Evolutionary conservation across 2,329 filamentous ascomycete species (phyloP), one percentile per base, ranked within the genome.

Genomic region (Aspergillus arachidicola): DNA sequence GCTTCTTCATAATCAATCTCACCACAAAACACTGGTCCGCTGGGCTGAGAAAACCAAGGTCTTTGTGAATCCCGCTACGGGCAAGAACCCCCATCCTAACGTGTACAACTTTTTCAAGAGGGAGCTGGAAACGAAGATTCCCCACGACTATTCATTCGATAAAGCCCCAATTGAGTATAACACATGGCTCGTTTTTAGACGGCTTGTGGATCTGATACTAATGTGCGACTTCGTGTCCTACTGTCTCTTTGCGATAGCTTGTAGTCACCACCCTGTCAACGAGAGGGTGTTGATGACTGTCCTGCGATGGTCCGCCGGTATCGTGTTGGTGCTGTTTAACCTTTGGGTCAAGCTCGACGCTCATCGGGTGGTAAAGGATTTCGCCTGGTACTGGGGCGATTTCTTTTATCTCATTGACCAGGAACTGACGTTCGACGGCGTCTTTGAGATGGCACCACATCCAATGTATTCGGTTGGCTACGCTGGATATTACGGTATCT

Each of bases 381-480:
- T 94, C 81, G 95, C 95, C 32, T 99, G 95, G 95, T 99, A 98
- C 80, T 99, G 95, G 95, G 95, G 95, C 65, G 95, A 99, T 79
- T 98, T 98, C 81, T 99, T 98, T 84, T 99, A 93, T 80, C 89
- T 99, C 74, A 92, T 99, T 77, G 95, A 99, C 79, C 94, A 98
- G 81, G 93, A 97, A 75, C 84, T 99, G 76, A 98, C 94, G 57
- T 99, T 99, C 78, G 95, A 99, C 75, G 95, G 95, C 61, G 95
- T 99, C 66, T 99, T 98, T 76, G 95, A 99, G 81, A 96, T 99
- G 90, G 95, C 95, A 23, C 95, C 95, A 36, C 95, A 98, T 76
- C 94, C 94, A 67, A 98, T 98, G 94, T 98, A 98, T 81, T 97
- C 94, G 60, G 94, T 98, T 73, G 95, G 95, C 45, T 99, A 99